A percentile compares a stretch with the other conserved stretches of the same genome.
These are phyloP conservation scores for Piper betle DNA, from an alignment of 164 flowering plant species.

Conservation along the genomic window DNA sequence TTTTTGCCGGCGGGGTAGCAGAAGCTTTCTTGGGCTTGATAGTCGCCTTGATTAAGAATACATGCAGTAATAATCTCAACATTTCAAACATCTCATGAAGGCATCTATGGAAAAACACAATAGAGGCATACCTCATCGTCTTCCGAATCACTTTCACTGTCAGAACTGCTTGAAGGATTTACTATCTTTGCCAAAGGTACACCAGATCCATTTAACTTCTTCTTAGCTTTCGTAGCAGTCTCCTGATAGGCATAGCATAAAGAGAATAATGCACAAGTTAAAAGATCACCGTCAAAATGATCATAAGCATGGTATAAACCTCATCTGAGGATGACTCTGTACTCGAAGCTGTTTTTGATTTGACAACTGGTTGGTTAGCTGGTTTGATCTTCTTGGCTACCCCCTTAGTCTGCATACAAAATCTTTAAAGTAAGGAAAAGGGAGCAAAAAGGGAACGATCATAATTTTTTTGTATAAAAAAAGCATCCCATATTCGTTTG, in stretches of 20 bases:
- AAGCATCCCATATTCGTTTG: neutral
- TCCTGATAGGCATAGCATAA: conserved; percentile 8
- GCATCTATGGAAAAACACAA: neutral
- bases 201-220: conserved; percentile 17
- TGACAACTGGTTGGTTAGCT: conserved; percentile 2
- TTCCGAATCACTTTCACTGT: conserved; percentile 14
- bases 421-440: neutral
- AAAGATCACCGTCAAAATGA: no score
- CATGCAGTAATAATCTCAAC: no score
- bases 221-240: conserved; percentile 8
- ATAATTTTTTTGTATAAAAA: no score
- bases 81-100: no score
- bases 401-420: neutral
- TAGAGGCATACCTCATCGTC: conserved; percentile 19
- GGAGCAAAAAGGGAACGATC: neutral
- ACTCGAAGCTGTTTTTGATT: conserved; percentile 5
- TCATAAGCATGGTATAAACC: conserved; percentile 2
- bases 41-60: no score
- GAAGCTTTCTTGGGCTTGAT: no score
- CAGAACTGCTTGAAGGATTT: conserved; percentile 14
- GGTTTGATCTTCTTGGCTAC: conserved; percentile 1
- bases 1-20: no score
- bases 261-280: neutral
- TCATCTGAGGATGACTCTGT: conserved; percentile 26
- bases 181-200: conserved; percentile 11